A percentile compares a stretch with the other conserved stretches of the same genome.
phyloP scores from a whole-genome alignment of 345 rosid genomes.

The Eucalyptus erythrocorys region DNA sequence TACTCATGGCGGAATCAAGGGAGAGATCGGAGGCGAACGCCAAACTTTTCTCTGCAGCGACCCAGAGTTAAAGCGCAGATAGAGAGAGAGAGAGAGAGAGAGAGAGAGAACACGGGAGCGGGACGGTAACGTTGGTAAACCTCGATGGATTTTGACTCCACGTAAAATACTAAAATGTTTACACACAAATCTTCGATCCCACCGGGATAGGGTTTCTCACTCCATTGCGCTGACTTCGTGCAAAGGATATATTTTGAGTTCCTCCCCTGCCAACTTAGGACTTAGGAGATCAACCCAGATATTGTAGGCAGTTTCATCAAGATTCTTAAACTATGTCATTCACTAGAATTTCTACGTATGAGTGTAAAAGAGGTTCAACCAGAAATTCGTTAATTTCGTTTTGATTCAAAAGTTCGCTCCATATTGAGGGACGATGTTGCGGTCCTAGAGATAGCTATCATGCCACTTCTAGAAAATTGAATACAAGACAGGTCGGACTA shows the following conservation, averaged over 20 bases:
- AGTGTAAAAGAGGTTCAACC: background rate
- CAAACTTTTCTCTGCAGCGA: background rate
- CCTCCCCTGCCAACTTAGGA: too few species aligned
- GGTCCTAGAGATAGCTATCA: background rate
- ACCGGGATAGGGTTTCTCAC: background rate
- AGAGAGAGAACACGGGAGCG: background rate
- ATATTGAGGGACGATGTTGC: background rate
- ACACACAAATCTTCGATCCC: background rate
- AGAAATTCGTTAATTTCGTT: background rate
- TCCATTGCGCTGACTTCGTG: background rate
- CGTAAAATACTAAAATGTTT: background rate
- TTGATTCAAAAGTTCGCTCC: background rate
- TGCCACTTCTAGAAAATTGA: background rate
- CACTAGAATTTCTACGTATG: background rate
- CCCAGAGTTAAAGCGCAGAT: rapidly evolving
- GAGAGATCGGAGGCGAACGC: background rate
- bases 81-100: background rate
- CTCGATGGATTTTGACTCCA: background rate
- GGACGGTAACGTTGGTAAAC: background rate
- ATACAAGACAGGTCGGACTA: background rate
- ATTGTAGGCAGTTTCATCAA: background rate
- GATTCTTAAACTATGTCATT: background rate
- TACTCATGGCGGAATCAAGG: background rate
- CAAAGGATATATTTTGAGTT: too few species aligned
- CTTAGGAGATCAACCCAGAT: background rate